Percentiles rank a stretch among this genome's conserved stretches.
phyloP scores from a whole-genome alignment of 192 early-diverging fungal genomes.

The Ambispora gerdemannii region DNA sequence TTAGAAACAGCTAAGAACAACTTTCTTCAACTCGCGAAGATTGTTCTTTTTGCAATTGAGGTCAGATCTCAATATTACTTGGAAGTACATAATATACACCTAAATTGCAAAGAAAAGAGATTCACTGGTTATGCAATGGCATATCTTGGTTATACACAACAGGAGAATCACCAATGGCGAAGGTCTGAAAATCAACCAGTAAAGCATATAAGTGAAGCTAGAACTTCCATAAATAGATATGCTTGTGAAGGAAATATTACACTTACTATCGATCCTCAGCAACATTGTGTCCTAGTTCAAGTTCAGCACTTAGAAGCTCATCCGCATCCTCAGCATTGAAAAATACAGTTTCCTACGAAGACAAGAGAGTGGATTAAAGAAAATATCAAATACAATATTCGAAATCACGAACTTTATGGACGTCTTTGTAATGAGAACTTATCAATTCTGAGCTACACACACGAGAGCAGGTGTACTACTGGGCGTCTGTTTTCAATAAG shows the following conservation, averaged over 20 bases:
- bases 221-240: slow-evolving; percentile 13
- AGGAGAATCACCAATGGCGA: background rate
- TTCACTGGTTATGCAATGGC: background rate
- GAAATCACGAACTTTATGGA: background rate
- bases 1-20: background rate
- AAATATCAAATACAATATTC: too few species aligned
- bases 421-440: too few species aligned
- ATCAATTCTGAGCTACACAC: too few species aligned
- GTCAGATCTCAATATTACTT: slow-evolving; percentile 5
- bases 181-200: background rate
- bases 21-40: background rate
- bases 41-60: slow-evolving; percentile 1
- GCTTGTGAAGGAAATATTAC: slow-evolving; percentile 3
- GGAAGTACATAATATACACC: background rate
- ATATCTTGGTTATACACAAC: slow-evolving; percentile 5
- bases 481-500: too few species aligned
- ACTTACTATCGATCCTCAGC: too few species aligned
- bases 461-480: too few species aligned
- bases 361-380: too few species aligned
- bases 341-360: too few species aligned
- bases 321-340: too few species aligned
- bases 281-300: background rate
- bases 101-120: background rate
- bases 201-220: too few species aligned
- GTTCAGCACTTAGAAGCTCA: too few species aligned